phyloP scores from a whole-genome alignment of 2,329 filamentous ascomycete species.

The Fusarium sp. region DNA sequence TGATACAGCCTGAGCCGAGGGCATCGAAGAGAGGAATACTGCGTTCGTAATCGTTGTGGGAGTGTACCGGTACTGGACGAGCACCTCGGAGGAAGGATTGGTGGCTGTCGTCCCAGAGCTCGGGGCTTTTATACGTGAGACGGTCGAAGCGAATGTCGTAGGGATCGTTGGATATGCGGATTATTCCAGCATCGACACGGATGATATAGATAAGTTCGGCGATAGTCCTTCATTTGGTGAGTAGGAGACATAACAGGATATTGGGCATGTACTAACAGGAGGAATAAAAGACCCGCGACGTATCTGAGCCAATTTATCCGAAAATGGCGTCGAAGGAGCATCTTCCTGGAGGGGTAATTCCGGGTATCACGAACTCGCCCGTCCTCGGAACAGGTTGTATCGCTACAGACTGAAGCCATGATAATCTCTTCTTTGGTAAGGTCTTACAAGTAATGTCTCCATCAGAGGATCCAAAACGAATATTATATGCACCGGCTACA shows the following conservation, averaged over 20 bases:
- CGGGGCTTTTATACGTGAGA: slow-evolving; percentile 18
- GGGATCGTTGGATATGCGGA: slow-evolving; percentile 24
- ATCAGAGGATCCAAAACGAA: no score
- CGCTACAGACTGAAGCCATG: neutral
- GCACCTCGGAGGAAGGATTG: slow-evolving; percentile 21
- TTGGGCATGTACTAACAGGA: neutral
- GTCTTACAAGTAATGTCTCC: no score
- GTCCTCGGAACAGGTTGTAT: neutral
- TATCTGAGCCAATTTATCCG: slow-evolving; percentile 15
- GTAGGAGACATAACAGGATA: neutral
- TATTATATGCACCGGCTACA: no score
- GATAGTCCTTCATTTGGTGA: slow-evolving; percentile 1
- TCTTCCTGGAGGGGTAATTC: neutral
- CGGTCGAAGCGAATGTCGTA: slow-evolving; percentile 23
- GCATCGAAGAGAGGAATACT: slow-evolving; percentile 26
- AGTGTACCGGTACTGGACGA: slow-evolving; percentile 18
- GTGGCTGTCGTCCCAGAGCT: slow-evolving; percentile 21
- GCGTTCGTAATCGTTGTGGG: slow-evolving; percentile 28
- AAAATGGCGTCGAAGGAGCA: neutral
- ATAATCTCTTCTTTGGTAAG: no score
- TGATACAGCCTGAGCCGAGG: slow-evolving; percentile 23
- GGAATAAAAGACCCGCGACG: neutral
- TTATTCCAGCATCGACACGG: neutral
- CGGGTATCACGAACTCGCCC: neutral
- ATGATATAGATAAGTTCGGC: slow-evolving; percentile 17